Evolutionary conservation across 192 early-diverging fungal genomes (phyloP), one percentile per base, ranked within the genome.

Genomic region (Backusella macrospora): DNA sequence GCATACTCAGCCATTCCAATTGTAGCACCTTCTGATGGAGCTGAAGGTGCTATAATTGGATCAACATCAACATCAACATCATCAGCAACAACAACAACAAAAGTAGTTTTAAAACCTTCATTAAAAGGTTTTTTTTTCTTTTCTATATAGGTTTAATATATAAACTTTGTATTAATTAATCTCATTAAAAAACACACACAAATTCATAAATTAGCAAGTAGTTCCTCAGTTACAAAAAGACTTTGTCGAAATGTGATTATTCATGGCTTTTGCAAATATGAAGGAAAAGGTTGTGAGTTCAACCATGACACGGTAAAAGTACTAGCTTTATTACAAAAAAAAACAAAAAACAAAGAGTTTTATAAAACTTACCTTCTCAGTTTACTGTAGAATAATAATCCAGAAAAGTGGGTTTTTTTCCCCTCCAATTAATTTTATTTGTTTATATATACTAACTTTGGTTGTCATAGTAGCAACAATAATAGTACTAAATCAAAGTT

Each of bases 191-290:
- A 34, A 34, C 16, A 43, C 42, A 43, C 6, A 43, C 8, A 6
- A 1, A 43, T 43, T 2, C 6, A 8, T 62, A 62, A 10, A 59
- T 67, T 47, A 68, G 67, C 39, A 47, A 68, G 45, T 68, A 14
- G 21, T 26, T 46, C 42, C 14, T 59, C 44, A 47, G 42, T 16
- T 10, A 62, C n/a, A 5, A 80, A 77, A 68, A 82, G 90, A 64
- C 82, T 83, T 29, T 94, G 93, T 79, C 86, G 91, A 52, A 93
- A 94, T 80, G 83, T 94, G 62, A 86, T 94, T 52, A 94, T 94
- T 74, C 91, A 93, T 83, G 94, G 94, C 4, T 91, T 85, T 70
- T 96, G 94, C 82, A 93, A 95, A 77, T 93, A 83, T 73, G 93
- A 96, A 81, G 84, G 84, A 71, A 89, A 88, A 65, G 93, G 94